Base-by-base conservation (phyloP, 768 basidiomycete genomes). In the Gautieria morchelliformis region DNA sequence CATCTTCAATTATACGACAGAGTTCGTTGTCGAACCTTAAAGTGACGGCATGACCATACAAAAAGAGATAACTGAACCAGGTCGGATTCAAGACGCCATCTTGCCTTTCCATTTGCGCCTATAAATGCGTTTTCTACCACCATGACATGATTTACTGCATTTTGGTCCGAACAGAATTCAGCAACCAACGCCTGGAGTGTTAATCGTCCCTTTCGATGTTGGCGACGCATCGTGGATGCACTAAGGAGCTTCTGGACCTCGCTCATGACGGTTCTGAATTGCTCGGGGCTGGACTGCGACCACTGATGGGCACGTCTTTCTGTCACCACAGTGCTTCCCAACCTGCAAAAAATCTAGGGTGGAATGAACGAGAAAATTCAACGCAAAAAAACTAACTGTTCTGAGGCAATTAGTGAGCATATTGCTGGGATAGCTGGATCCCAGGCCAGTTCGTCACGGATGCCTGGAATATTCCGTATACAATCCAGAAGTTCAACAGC, bases 401-500 rank as follows among this genome's bases (percentile, higher is more conserved):
- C 56, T 48, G 56, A 57, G 35, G 56, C 56, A 41, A 57, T 57
- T 35, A 57, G 30, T 5, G 46, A 57, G 27, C 56, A 57, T n/a
- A 57, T 41, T 17, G 56, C 56, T 22, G 56, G 56, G 6, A 57
- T 37, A 48, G 56, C 56, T 35, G 56, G 44, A 4, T 57, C 56
- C 56, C 14, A 14, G 14, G 46, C 45, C 14, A 57, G 46, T 14
- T 39, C 32, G 22, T 10, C 9, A 32, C 11, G 15, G 17, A 47
- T 19, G 39, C 11, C 35, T 17, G 35, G 32, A 37, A 32, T 32
- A 33, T 24, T 22, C 4, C 46, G 56, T 17, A 57, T 57, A 20
- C 48, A 49, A 7, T 57, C 46, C 35, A 48, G 37, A 57, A 57
- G 56, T 19, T 37, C 5, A 30, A 50, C 45, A 22, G 56, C 56